Conservation (phyloP, 2,329 filamentous ascomycete genomes). For the Sporothrix inflata region DNA sequence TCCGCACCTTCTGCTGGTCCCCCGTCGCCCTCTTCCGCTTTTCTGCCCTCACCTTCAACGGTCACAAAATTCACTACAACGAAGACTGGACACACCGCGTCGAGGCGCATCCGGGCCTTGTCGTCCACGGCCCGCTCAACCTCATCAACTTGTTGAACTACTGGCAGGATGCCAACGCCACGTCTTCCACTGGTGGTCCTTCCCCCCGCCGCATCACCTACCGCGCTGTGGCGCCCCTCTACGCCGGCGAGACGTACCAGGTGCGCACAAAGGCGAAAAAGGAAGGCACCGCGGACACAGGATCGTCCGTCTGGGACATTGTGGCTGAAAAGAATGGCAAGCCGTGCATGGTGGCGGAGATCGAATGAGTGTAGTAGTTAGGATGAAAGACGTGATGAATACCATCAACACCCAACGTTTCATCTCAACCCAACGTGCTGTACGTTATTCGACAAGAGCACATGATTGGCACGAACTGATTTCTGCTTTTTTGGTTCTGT, state of each 20-base stretch:
- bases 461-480: too few relatives aligned
- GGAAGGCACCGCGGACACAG: not conserved
- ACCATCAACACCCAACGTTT: too few relatives aligned
- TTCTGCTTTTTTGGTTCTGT: too few relatives aligned
- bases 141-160: slow-evolving; percentile 73
- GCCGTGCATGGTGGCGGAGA: not conserved
- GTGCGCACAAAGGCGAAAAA: not conserved
- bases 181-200: not conserved
- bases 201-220: not conserved
- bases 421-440: too few relatives aligned
- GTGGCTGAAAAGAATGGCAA: not conserved
- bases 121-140: slow-evolving; percentile 82
- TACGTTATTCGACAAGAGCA: too few relatives aligned
- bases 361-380: not conserved
- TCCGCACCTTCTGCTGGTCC: slow-evolving; percentile 44
- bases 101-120: slow-evolving; percentile 69
- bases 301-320: not conserved
- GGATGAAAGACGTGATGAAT: too few relatives aligned
- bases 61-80: slow-evolving; percentile 83
- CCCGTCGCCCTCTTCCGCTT: slow-evolving; percentile 71
- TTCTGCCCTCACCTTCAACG: slow-evolving; percentile 83
- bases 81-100: slow-evolving; percentile 63
- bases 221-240: slow-evolving; percentile 3
- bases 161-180: slow-evolving; percentile 53
- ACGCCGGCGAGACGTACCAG: slow-evolving; percentile 7